These are phyloP conservation scores for Silene uniflora DNA, from an alignment of 148 eudicot species.

Conservation along the genomic window DNA sequence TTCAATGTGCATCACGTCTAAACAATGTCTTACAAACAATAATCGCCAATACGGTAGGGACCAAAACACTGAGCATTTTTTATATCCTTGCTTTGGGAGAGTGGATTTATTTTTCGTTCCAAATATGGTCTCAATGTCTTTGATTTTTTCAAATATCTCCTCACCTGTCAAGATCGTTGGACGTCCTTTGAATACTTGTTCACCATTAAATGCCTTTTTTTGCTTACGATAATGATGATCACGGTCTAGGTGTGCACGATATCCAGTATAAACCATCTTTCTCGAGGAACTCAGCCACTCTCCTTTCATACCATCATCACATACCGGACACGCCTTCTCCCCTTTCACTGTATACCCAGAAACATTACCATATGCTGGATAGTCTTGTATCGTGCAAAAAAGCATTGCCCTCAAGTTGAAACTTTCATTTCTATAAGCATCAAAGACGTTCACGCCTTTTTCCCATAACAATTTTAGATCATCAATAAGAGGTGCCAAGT, in stretches of 20 bases:
- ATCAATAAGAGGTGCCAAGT: too few relatives aligned
- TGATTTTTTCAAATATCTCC: too few relatives aligned
- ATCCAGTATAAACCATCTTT: not conserved
- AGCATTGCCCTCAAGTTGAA: constrained; percentile 21
- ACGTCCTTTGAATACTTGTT: not conserved
- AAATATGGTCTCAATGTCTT: too few relatives aligned
- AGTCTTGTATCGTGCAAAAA: constrained; percentile 24
- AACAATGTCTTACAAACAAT: not conserved
- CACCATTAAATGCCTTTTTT: not conserved
- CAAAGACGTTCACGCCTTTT: constrained; percentile 17
- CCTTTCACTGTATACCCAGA: too few relatives aligned
- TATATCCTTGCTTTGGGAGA: not conserved
- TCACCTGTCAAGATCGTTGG: not conserved
- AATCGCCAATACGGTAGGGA: not conserved
- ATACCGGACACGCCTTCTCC: constrained; percentile 19
- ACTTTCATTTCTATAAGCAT: constrained; percentile 7
- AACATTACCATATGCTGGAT: constrained; percentile 23
- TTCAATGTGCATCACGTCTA: constrained; percentile 2
- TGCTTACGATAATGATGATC: not conserved
- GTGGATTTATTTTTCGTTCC: too few relatives aligned
- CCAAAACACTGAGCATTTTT: not conserved
- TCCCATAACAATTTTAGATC: constrained; percentile 23
- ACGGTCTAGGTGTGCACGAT: not conserved
- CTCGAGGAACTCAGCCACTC: not conserved
- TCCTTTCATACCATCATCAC: not conserved